These are phyloP conservation scores for Herpetomonas tarakana DNA, from an alignment of 208 protist species.

Conservation along the genomic window DNA sequence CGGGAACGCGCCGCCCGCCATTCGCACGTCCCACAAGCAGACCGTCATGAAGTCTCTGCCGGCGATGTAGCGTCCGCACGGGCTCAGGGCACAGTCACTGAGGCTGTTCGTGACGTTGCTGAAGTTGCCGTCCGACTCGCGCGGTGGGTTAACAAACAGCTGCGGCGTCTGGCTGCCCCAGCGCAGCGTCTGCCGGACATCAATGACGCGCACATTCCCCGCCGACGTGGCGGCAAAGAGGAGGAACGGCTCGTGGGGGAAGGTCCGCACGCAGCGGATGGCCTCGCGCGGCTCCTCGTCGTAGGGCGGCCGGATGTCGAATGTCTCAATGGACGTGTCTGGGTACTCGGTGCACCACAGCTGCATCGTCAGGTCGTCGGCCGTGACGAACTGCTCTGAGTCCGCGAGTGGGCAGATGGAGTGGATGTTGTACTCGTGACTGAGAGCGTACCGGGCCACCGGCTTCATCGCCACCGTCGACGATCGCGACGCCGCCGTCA, in stretches of 20 bases:
- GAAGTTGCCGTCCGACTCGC: conserved; percentile 40
- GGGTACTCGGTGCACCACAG: conserved; percentile 89
- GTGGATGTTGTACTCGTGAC: conserved; percentile 87
- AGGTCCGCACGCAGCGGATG: conserved; percentile 56
- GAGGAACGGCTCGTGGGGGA: conserved; percentile 83
- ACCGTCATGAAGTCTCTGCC: conserved; percentile 79
- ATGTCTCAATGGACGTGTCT: conserved; percentile 80
- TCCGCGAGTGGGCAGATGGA: conserved; percentile 69
- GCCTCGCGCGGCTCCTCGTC: conserved; percentile 54
- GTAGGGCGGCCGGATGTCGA: conserved; percentile 58
- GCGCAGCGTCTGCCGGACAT: conserved; percentile 75
- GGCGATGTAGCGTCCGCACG: conserved; percentile 78
- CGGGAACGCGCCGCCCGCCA: conserved; percentile 21
- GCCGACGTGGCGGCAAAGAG: conserved; percentile 73
- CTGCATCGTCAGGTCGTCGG: conserved; percentile 78
- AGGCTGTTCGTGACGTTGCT: conserved; percentile 60
- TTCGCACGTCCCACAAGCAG: conserved; percentile 82
- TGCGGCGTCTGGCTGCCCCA: conserved; percentile 63
- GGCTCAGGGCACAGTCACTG: conserved; percentile 78
- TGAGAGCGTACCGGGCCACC: conserved; percentile 65
- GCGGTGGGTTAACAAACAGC: conserved; percentile 53
- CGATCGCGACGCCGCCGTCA: conserved; percentile 28
- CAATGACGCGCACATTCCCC: conserved; percentile 73
- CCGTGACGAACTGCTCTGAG: conserved; percentile 77
- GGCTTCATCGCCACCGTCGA: conserved; percentile 68